A percentile compares a stretch with the other conserved stretches of the same genome.
phyloP scores from a whole-genome alignment of 306 rosid species.

The Ormosia semicastrata region DNA sequence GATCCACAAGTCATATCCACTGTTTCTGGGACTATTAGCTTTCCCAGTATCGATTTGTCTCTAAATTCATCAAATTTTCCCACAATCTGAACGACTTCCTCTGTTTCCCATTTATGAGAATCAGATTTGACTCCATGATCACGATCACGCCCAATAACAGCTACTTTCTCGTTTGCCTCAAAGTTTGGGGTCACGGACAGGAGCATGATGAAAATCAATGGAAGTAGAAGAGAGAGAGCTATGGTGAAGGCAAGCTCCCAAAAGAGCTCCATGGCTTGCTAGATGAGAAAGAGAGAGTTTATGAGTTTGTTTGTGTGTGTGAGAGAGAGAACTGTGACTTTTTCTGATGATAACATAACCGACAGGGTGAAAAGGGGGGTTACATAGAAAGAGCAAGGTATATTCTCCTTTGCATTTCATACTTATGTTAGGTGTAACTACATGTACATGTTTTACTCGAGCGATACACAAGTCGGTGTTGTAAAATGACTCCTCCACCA shows the following conservation, averaged over 20 bases:
- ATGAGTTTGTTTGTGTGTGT: not conserved
- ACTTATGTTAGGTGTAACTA: constrained; percentile 40
- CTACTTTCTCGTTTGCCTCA: constrained; percentile 19
- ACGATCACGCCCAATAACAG: not conserved
- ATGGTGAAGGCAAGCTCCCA: constrained; percentile 42
- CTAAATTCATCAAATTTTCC: constrained; percentile 37
- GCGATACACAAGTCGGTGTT: constrained; percentile 29
- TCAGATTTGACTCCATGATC: constrained; percentile 24
- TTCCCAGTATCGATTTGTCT: constrained; percentile 24
- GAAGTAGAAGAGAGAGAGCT: constrained; percentile 44
- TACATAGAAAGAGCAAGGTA: constrained; percentile 54
- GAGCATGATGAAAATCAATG: constrained; percentile 38
- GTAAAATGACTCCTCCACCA: constrained; percentile 42
- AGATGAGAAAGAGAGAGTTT: not conserved
- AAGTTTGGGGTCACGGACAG: constrained; percentile 23
- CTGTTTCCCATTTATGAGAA: constrained; percentile 29
- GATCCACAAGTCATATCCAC: constrained; percentile 24
- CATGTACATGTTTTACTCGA: constrained; percentile 25
- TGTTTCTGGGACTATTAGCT: constrained; percentile 17
- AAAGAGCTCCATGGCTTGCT: constrained; percentile 52
- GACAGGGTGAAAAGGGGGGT: constrained; percentile 30
- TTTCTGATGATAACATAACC: constrained; percentile 14
- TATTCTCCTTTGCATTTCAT: constrained; percentile 33
- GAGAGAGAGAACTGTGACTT: not conserved
- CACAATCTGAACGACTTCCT: constrained; percentile 27